phyloP scores from a whole-genome alignment of 176 grass and related monocot species.

The Aegilops sharonensis region DNA sequence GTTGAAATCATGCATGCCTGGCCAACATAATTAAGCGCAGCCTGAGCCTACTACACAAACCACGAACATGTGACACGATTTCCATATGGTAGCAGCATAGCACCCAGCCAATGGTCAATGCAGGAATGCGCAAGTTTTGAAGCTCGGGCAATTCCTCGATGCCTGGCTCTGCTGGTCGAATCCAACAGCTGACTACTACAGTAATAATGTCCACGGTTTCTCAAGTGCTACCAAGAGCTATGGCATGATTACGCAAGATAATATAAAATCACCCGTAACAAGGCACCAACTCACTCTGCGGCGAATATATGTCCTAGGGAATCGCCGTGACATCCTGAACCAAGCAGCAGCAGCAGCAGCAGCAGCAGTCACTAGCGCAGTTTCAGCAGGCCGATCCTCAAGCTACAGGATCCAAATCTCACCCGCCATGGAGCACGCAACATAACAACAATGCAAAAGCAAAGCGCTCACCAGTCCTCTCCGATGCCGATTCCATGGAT shows the following conservation, averaged over 20 bases:
- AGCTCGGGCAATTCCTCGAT: neutral
- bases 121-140: neutral
- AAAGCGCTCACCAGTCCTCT: conserved; percentile 32
- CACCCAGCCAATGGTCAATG: conserved; percentile 23
- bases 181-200: neutral
- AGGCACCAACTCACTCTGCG: neutral
- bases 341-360: conserved; percentile 3
- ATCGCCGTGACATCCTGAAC: neutral
- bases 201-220: neutral
- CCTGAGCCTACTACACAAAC: neutral
- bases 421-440: neutral
- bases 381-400: neutral
- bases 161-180: neutral
- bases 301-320: neutral
- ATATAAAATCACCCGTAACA: neutral
- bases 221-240: neutral
- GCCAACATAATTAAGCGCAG: neutral
- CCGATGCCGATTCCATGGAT: conserved; percentile 38
- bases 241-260: neutral
- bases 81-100: neutral
- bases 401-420: conserved; percentile 9
- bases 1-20: neutral
- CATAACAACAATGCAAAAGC: neutral
- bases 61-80: conserved; percentile 22
- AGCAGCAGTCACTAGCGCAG: neutral